These are phyloP conservation scores for Leptographium wingfieldii DNA, from an alignment of 2,329 filamentous ascomycete species.

Conservation along the genomic window DNA sequence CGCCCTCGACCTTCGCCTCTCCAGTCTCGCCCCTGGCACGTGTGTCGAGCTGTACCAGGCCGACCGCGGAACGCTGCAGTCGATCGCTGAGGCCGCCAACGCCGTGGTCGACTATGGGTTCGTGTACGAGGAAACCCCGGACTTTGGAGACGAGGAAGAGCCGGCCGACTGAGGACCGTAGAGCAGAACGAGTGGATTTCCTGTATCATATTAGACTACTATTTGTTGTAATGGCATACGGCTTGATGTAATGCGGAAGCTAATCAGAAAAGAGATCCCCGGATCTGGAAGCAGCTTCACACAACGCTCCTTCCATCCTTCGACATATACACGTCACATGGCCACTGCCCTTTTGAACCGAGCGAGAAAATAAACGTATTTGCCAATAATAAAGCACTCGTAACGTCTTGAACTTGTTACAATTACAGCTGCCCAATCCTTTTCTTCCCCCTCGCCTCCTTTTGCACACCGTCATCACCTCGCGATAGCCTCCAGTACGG, in stretches of 20 bases:
- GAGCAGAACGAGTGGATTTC: no score
- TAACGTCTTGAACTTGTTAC: neutral
- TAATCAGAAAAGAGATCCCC: no score
- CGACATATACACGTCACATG: no score
- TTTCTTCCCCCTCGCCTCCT: no score
- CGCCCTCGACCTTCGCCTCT: slow-evolving; percentile 7
- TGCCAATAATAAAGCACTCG: neutral
- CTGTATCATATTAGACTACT: no score
- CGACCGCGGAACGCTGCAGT: slow-evolving; percentile 10
- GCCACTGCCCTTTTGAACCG: no score
- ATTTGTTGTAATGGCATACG: no score
- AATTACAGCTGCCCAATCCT: neutral
- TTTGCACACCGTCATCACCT: neutral
- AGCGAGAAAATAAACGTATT: no score
- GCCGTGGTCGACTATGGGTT: slow-evolving; percentile 10
- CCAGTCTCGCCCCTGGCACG: slow-evolving; percentile 9
- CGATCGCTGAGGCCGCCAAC: neutral
- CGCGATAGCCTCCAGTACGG: neutral
- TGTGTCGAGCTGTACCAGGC: slow-evolving; percentile 11
- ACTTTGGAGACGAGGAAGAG: neutral
- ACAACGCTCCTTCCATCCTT: no score
- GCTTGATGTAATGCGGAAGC: no score
- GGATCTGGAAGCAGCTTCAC: no score
- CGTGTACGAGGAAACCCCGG: slow-evolving; percentile 13
- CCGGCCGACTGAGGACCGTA: neutral